Evolutionary conservation across 345 rosid species (phyloP).

Genomic region (Dipteronia sinensis): DNA sequence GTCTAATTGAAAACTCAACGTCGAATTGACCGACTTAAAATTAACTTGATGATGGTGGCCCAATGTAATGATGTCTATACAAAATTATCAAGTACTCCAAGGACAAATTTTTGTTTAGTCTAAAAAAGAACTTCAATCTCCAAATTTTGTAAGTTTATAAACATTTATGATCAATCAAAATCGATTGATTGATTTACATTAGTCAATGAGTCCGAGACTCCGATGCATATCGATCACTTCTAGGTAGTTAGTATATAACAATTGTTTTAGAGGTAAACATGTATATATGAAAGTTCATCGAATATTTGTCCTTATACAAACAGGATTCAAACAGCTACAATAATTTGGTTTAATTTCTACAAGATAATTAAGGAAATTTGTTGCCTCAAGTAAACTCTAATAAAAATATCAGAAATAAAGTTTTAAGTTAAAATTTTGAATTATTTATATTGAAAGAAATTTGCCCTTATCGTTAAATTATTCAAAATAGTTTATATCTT

Average conservation of each 20-base stretch:
- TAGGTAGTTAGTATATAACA: background rate
- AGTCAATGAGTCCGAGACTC: background rate
- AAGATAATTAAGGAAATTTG: background rate
- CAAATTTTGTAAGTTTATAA: too few species aligned
- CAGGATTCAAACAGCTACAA: too few species aligned
- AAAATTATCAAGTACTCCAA: background rate
- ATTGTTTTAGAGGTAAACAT: background rate
- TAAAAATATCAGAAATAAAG: too few species aligned
- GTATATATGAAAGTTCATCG: too few species aligned
- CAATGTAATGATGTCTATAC: too few species aligned
- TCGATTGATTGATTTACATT: too few species aligned
- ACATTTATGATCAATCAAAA: too few species aligned
- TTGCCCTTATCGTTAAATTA: too few species aligned
- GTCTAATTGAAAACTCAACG: background rate
- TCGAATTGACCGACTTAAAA: background rate
- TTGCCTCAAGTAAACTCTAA: background rate
- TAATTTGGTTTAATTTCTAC: background rate
- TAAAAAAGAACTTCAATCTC: too few species aligned
- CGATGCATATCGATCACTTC: background rate
- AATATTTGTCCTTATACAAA: background rate
- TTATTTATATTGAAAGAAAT: too few species aligned
- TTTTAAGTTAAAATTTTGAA: too few species aligned
- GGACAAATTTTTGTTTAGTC: background rate
- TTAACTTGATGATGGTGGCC: background rate
- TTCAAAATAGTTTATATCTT: too few species aligned